A percentile compares a stretch with the other conserved stretches of the same genome.
Evolutionary conservation across 139 green algal species (phyloP).

Genomic region (Deuterostichococcus epilithicus): DNA sequence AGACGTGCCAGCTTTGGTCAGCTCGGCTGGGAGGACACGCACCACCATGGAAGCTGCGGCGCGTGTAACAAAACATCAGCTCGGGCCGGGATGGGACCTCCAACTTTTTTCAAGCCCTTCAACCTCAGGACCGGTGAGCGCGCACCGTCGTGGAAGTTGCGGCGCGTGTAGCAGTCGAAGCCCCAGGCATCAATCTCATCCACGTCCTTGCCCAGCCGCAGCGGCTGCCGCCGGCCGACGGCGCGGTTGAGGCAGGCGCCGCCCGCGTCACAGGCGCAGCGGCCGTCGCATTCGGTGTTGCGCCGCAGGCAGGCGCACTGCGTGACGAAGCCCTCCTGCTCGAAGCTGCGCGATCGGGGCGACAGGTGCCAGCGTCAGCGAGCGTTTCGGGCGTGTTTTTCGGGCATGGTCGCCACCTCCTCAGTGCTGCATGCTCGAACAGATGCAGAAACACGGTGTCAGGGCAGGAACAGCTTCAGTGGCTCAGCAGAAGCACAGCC

Average conservation of each 20-base stretch:
- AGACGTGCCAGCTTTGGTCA: no score
- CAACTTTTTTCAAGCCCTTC: no score
- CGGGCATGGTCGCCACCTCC: no score
- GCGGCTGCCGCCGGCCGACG: conserved; percentile 24
- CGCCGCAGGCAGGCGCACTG: conserved; percentile 41
- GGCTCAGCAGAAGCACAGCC: not conserved
- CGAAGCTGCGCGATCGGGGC: conserved; percentile 13
- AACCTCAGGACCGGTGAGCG: not conserved
- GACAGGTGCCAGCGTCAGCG: not conserved
- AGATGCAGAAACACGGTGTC: no score
- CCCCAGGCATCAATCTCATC: conserved; percentile 76
- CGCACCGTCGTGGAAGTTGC: conserved; percentile 70
- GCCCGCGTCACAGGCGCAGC: conserved; percentile 29
- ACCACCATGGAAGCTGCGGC: no score
- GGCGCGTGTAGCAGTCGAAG: conserved; percentile 80
- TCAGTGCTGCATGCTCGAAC: no score
- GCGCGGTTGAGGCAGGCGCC: conserved; percentile 39
- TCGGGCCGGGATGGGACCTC: no score
- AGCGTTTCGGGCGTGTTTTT: not conserved
- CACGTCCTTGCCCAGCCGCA: conserved; percentile 56
- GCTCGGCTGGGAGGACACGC: no score
- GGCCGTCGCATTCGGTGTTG: conserved; percentile 55
- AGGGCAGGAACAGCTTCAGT: not conserved
- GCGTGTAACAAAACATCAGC: no score
- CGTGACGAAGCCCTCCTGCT: conserved; percentile 39